These are phyloP conservation scores for Rosa chinensis DNA, from an alignment of 306 rosid genomes.

Conservation along the genomic window DNA sequence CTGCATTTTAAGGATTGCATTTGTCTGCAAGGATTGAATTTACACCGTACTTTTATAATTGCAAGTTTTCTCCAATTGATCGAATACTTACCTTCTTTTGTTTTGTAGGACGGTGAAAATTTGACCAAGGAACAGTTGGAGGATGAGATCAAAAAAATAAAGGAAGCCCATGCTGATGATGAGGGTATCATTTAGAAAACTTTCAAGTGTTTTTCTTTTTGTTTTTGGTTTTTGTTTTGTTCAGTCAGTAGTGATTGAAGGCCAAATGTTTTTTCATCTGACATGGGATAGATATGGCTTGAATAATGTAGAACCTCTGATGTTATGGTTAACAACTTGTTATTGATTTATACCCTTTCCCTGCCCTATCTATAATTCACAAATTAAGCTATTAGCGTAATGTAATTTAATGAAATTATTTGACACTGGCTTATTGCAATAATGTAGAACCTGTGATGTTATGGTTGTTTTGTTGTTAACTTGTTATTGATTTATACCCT, in stretches of 20 bases:
- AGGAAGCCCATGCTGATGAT: conserved; percentile 89
- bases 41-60: neutral
- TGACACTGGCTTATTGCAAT: neutral
- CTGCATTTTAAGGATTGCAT: neutral
- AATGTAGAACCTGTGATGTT: neutral
- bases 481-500: neutral
- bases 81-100: neutral
- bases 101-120: conserved; percentile 69
- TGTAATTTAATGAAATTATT: neutral
- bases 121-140: conserved; percentile 74
- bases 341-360: neutral
- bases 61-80: neutral
- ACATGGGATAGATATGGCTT: neutral
- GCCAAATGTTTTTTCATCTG: neutral
- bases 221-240: neutral
- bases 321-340: neutral
- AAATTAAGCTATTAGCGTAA: neutral
- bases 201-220: neutral
- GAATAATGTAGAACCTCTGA: neutral
- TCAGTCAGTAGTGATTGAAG: neutral
- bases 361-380: neutral
- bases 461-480: neutral
- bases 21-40: conserved; percentile 1
- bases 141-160: conserved; percentile 78
- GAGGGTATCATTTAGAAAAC: conserved; percentile 51